Evolutionary conservation across 441 rosid species (phyloP).

Genomic region (Flueggea neowawraea): DNA sequence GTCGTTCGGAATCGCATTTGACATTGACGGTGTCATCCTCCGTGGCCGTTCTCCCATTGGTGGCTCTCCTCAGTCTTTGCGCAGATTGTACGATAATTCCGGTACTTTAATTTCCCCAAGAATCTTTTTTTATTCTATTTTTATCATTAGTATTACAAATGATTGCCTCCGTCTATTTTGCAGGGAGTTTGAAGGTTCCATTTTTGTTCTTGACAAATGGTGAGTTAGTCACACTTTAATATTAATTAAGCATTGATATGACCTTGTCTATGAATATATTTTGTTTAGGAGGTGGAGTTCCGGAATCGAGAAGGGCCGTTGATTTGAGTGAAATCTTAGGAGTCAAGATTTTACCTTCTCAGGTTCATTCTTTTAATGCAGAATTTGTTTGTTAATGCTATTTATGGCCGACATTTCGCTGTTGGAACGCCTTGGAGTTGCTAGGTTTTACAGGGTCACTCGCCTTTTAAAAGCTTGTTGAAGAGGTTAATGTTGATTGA

Average conservation of each 20-base stretch:
- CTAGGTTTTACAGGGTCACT: slow-evolving; percentile 59
- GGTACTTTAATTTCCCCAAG: slow-evolving; percentile 14
- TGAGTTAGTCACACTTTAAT: slow-evolving; percentile 14
- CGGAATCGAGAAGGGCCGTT: slow-evolving; percentile 42
- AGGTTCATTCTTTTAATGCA: slow-evolving; percentile 24
- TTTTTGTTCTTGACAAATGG: slow-evolving; percentile 63
- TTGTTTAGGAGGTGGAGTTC: slow-evolving; percentile 53
- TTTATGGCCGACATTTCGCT: slow-evolving; percentile 13
- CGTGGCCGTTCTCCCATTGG: slow-evolving; percentile 41
- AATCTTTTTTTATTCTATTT: not conserved
- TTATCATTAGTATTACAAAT: not conserved
- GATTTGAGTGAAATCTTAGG: slow-evolving; percentile 47
- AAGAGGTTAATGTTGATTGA: slow-evolving; percentile 26
- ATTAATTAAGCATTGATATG: not conserved
- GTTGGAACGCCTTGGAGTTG: slow-evolving; percentile 19
- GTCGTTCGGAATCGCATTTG: slow-evolving; percentile 53
- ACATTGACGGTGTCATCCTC: slow-evolving; percentile 56
- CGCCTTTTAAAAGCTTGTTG: slow-evolving; percentile 46
- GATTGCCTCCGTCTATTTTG: slow-evolving; percentile 2
- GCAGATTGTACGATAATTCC: slow-evolving; percentile 30
- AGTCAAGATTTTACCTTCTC: slow-evolving; percentile 43
- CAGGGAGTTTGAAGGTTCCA: slow-evolving; percentile 48
- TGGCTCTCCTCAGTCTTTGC: slow-evolving; percentile 43
- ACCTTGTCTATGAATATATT: not conserved
- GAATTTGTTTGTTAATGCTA: not conserved